Conservation (phyloP, 208 protist genomes). For the Tetramitus jugosus region DNA sequence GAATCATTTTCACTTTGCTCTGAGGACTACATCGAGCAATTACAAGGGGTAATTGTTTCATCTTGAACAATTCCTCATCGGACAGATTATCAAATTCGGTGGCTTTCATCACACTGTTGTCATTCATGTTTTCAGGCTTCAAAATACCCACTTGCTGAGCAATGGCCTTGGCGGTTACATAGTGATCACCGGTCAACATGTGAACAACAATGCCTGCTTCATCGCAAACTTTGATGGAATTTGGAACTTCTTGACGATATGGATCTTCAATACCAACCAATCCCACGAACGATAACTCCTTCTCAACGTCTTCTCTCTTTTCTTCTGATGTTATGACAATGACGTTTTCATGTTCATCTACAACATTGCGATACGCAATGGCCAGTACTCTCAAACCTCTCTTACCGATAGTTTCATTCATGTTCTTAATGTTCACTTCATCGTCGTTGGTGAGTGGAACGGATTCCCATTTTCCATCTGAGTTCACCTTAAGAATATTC, state of each 20-base stretch:
- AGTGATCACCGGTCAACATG: conserved; percentile 80
- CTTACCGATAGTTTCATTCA: not conserved
- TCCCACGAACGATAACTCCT: conserved; percentile 66
- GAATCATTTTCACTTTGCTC: conserved; percentile 78
- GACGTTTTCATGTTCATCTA: too few species aligned
- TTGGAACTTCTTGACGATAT: conserved; percentile 63
- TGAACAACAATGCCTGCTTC: conserved; percentile 70
- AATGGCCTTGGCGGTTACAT: conserved; percentile 66
- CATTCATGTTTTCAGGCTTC: conserved; percentile 38
- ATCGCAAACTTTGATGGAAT: conserved; percentile 68
- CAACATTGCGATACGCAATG: conserved; percentile 37
- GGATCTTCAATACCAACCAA: conserved; percentile 81
- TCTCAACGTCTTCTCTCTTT: conserved; percentile 54
- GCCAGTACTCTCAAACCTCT: conserved; percentile 10
- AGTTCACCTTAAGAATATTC: not conserved
- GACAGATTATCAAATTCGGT: conserved; percentile 65
- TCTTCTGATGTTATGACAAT: not conserved
- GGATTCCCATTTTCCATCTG: too few species aligned
- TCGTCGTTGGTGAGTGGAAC: not conserved
- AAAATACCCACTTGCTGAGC: conserved; percentile 74
- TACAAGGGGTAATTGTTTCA: conserved; percentile 64
- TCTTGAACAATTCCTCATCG: conserved; percentile 50
- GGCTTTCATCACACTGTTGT: conserved; percentile 35
- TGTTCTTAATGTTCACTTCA: not conserved
- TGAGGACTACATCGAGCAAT: conserved; percentile 72